A percentile compares a stretch with the other conserved stretches of the same genome.
Conservation (phyloP, 2,329 filamentous ascomycete species). For the Ophiostoma australiae region DNA sequence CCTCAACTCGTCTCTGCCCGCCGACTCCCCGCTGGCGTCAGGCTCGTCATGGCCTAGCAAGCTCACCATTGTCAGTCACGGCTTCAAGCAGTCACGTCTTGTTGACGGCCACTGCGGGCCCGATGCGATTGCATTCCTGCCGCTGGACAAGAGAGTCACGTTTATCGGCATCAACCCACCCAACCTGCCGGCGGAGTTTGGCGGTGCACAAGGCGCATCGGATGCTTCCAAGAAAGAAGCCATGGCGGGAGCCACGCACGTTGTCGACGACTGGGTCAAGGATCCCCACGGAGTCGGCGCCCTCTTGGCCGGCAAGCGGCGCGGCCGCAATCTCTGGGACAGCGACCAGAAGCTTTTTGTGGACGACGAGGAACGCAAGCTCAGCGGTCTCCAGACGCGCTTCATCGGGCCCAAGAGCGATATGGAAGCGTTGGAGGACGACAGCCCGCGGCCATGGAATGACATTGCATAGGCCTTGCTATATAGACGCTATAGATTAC, state of each 20-base stretch:
- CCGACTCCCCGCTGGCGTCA: neutral
- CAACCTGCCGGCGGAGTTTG: constrained; percentile 34
- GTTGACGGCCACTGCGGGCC: constrained; percentile 55
- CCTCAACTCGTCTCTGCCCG: neutral
- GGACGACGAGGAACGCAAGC: constrained; percentile 33
- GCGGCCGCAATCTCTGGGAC: constrained; percentile 47
- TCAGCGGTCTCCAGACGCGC: constrained; percentile 39
- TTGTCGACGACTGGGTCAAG: constrained; percentile 45
- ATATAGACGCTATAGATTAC: neutral
- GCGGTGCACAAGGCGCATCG: constrained; percentile 21
- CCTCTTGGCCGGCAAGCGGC: constrained; percentile 45
- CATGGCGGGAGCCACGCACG: constrained; percentile 40
- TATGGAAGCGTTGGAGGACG: constrained; percentile 39
- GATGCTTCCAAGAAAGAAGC: constrained; percentile 36
- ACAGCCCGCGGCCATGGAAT: constrained; percentile 40
- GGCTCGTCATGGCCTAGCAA: constrained; percentile 49
- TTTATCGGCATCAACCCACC: constrained; percentile 64
- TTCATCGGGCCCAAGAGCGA: constrained; percentile 31
- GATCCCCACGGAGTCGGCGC: constrained; percentile 50
- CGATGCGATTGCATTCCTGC: constrained; percentile 51
- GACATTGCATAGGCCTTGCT: neutral
- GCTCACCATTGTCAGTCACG: constrained; percentile 63
- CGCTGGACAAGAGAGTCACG: constrained; percentile 38
- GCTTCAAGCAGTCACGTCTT: constrained; percentile 62
- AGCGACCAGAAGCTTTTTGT: constrained; percentile 44